Evolutionary conservation across 1,284 basidiomycete genomes (phyloP), one percentile per base, ranked within the genome.

Genomic region (Tylopilus sp.): DNA sequence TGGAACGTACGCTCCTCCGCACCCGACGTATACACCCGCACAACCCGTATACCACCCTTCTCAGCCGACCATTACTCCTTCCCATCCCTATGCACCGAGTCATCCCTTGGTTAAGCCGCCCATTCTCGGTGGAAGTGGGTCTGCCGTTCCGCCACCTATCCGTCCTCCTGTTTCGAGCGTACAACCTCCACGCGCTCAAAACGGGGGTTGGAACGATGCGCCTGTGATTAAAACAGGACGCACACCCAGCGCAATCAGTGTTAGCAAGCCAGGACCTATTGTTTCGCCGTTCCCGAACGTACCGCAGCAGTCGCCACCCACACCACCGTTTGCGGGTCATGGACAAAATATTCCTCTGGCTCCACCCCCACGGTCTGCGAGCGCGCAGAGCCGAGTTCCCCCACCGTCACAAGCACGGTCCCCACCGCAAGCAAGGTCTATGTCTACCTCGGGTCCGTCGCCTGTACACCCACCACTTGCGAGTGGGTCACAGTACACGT

Each of bases 131-230:
- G 57, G 21, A 23, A 23, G 21, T 23, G 21, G 39, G 58, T 60
- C 60, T 12, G 56, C 59, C 10, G 44, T 57, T 35, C 56, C 60
- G 4, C 55, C 59, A 6, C 51, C 59, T 8, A 35, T 31, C 5
- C 59, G 55, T 47, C 55, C 56, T 25, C 55, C 59, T 42, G 49
- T 59, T 48, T 61, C 55, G 53, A 55, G 54, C 59, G 49, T 34
- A 40, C 54, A 55, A 41, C 74, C 74, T 41, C 85, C 82, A 56
- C 78, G 81, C 30, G 69, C 72, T 36, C 87, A 88, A 52, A 83
- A 85, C 37, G 80, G 83, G 10, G 92, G 91, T 0, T 98, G 94
- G 94, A 98, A 98, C 63, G 95, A 98, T 61, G 82, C 89, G 0
- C 92, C 92, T 2, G 26, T 42, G 6, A 69, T 72, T 8, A 60